Percentiles rank a stretch among this genome's conserved stretches.
Conservation (phyloP, 2,329 filamentous ascomycete species). For the Ceratocystis ficicola region DNA sequence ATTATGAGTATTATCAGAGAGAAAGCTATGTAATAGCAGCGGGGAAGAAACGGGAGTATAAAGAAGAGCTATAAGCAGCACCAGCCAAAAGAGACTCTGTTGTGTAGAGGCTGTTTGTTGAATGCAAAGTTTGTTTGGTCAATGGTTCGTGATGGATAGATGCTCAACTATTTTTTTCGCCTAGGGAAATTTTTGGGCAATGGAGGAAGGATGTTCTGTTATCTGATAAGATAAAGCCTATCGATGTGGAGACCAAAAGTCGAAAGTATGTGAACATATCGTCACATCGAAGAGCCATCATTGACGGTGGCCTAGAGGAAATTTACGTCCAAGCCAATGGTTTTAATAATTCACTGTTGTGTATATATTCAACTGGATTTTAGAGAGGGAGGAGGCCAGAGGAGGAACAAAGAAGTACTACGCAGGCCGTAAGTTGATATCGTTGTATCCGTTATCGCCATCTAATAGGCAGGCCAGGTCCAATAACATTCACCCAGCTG, state of each 20-base stretch:
- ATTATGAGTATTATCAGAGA: constrained; percentile 33
- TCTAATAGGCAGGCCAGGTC: not conserved
- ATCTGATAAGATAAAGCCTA: constrained; percentile 20
- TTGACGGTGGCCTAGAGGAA: too few relatives aligned
- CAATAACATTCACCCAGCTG: not conserved
- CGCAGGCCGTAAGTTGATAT: not conserved
- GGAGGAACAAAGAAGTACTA: not conserved
- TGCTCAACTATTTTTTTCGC: constrained; percentile 20
- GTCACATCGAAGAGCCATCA: too few relatives aligned
- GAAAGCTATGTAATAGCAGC: not conserved
- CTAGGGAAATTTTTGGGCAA: constrained; percentile 22
- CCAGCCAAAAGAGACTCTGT: not conserved
- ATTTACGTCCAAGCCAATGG: too few relatives aligned
- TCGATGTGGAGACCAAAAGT: constrained; percentile 11
- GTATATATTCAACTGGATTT: too few relatives aligned
- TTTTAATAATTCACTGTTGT: too few relatives aligned
- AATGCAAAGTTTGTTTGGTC: not conserved
- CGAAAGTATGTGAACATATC: constrained; percentile 11
- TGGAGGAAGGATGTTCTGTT: constrained; percentile 12
- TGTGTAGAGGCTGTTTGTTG: not conserved
- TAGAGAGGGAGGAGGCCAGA: not conserved
- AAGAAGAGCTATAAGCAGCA: not conserved
- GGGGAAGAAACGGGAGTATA: constrained; percentile 20
- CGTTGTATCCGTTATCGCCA: constrained; percentile 6
- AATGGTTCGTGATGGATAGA: not conserved